phyloP scores from a whole-genome alignment of 768 basidiomycete genomes.

The Leucosporidium creatinivorum region DNA sequence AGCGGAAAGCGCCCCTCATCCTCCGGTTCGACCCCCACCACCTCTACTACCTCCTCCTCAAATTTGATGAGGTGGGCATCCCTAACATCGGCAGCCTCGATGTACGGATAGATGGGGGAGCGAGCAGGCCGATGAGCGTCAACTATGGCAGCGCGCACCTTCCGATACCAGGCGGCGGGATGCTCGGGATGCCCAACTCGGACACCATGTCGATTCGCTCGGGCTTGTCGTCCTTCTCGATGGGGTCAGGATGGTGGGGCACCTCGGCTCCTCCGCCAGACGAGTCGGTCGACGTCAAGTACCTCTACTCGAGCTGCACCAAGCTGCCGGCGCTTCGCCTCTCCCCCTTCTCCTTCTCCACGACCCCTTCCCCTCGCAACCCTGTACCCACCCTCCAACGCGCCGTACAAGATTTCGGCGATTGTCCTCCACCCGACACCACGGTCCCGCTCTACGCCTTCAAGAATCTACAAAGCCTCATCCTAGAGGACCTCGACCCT shows the following conservation, averaged over 20 bases:
- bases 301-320: slow-evolving; percentile 81
- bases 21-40: slow-evolving; percentile 70
- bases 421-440: slow-evolving; percentile 60
- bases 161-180: not conserved
- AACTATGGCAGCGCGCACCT: slow-evolving; percentile 48
- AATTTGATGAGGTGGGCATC: slow-evolving; percentile 71
- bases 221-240: slow-evolving; percentile 60
- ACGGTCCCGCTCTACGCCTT: slow-evolving; percentile 70
- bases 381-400: not conserved
- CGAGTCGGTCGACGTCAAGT: slow-evolving; percentile 65
- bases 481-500: slow-evolving; percentile 74
- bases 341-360: slow-evolving; percentile 19
- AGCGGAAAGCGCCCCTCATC: slow-evolving; percentile 47
- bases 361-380: not conserved
- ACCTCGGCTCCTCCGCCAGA: slow-evolving; percentile 23
- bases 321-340: slow-evolving; percentile 66
- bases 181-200: slow-evolving; percentile 11
- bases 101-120: slow-evolving; percentile 62
- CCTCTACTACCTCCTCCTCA: slow-evolving; percentile 79
- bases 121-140: slow-evolving; percentile 64
- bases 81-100: slow-evolving; percentile 69
- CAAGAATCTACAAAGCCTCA: slow-evolving; percentile 71
- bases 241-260: slow-evolving; percentile 69
- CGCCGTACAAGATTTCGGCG: slow-evolving; percentile 59
- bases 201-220: slow-evolving; percentile 11